These are phyloP conservation scores for Akanthomyces muscarius DNA, from an alignment of 2,329 filamentous ascomycete species.

Conservation along the genomic window DNA sequence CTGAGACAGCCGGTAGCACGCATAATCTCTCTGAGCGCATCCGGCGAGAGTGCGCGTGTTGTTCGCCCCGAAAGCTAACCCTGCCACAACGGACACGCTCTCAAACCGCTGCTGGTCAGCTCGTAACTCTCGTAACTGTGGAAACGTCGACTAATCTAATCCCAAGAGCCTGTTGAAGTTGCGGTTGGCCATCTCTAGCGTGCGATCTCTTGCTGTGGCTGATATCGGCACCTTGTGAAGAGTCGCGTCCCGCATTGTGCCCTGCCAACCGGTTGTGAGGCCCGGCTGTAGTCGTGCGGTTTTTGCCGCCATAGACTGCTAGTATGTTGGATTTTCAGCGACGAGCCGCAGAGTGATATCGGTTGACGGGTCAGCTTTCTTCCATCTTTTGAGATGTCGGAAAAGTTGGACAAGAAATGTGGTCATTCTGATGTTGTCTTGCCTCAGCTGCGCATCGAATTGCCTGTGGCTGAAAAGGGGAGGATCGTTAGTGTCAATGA, in stretches of 20 bases:
- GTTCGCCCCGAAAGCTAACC: neutral
- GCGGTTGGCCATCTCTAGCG: neutral
- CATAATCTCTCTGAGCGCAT: neutral
- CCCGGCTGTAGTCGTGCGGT: neutral
- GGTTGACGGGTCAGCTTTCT: too few species aligned
- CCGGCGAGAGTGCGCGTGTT: neutral
- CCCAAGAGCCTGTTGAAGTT: neutral
- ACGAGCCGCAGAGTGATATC: neutral
- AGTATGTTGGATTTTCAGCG: neutral
- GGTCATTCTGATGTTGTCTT: conserved; percentile 1
- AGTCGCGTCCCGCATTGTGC: neutral
- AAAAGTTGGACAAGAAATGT: neutral
- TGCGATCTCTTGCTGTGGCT: neutral
- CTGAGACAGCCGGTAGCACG: neutral
- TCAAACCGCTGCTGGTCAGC: neutral
- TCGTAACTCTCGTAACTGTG: neutral
- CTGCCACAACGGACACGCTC: neutral
- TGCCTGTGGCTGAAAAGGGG: neutral
- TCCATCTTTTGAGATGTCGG: neutral
- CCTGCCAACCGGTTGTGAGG: neutral
- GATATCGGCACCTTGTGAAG: neutral
- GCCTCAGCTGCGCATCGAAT: neutral
- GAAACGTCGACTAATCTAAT: neutral
- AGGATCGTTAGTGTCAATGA: neutral
- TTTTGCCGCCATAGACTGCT: neutral